Percentiles rank a stretch among this genome's conserved stretches.
Evolutionary conservation across 2,329 filamentous ascomycete genomes (phyloP).

Genomic region (Aspergillus pseudoviridinutans): DNA sequence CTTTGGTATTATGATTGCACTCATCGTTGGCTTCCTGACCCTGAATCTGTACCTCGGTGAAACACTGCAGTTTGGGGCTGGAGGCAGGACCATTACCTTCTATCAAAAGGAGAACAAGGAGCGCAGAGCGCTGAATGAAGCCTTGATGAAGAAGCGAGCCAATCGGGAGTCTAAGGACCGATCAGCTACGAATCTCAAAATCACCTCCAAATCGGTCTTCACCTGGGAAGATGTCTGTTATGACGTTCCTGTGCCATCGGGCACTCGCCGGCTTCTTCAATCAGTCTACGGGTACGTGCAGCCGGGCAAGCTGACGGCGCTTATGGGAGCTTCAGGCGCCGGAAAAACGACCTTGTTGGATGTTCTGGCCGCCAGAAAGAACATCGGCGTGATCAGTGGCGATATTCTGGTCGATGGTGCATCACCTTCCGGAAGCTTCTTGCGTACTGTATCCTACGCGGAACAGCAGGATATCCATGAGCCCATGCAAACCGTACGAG

Average conservation of each 20-base stretch:
- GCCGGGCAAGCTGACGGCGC: slow-evolving; percentile 68
- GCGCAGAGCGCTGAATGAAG: slow-evolving; percentile 33
- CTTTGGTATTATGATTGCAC: slow-evolving; percentile 37
- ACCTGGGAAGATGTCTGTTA: slow-evolving; percentile 72
- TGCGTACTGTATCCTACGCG: slow-evolving; percentile 51
- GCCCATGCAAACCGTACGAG: slow-evolving; percentile 58
- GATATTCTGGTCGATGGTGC: slow-evolving; percentile 62
- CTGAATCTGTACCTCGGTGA: slow-evolving; percentile 40
- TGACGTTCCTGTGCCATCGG: slow-evolving; percentile 57
- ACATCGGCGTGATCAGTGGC: slow-evolving; percentile 55
- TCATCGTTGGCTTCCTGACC: slow-evolving; percentile 33
- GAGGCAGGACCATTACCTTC: slow-evolving; percentile 41
- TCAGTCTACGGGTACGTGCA: slow-evolving; percentile 70
- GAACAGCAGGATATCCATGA: slow-evolving; percentile 66
- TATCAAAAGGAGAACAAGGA: slow-evolving; percentile 39
- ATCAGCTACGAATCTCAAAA: slow-evolving; percentile 46
- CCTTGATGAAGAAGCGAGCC: slow-evolving; percentile 38
- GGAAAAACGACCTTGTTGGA: slow-evolving; percentile 72
- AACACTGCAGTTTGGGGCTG: slow-evolving; percentile 35
- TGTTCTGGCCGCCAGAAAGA: slow-evolving; percentile 66
- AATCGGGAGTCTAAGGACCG: slow-evolving; percentile 34
- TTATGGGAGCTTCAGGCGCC: slow-evolving; percentile 74
- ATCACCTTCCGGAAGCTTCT: slow-evolving; percentile 61
- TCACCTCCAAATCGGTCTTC: slow-evolving; percentile 58
- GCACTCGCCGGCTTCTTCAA: slow-evolving; percentile 55